Evolutionary conservation across 2,329 filamentous ascomycete species (phyloP).

Genomic region (Chaetomium globosum): DNA sequence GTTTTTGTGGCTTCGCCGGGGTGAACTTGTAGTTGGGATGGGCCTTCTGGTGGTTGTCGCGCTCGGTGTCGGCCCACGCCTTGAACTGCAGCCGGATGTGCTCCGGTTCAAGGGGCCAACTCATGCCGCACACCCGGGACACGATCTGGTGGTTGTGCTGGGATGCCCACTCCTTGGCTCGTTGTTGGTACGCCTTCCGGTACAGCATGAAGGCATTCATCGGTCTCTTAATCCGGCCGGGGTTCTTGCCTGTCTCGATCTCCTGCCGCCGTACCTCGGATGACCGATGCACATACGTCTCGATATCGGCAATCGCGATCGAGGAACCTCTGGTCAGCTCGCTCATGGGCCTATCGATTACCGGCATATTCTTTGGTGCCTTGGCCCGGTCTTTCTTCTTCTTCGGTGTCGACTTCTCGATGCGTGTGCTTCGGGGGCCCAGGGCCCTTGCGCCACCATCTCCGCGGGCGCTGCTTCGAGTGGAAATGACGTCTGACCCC

Average conservation of each 20-base stretch:
- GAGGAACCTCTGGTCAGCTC: constrained; percentile 65
- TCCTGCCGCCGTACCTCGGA: constrained; percentile 67
- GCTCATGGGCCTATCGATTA: constrained; percentile 69
- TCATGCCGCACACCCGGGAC: constrained; percentile 81
- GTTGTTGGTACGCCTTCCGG: constrained; percentile 85
- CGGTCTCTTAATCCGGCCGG: constrained; percentile 80
- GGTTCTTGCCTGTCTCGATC: constrained; percentile 66
- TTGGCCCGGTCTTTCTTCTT: constrained; percentile 49
- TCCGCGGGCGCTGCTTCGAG: constrained; percentile 43
- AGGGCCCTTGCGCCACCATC: constrained; percentile 35
- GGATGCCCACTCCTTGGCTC: constrained; percentile 77
- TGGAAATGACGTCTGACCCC: constrained; percentile 44
- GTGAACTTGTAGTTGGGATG: constrained; percentile 95
- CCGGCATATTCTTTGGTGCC: constrained; percentile 52
- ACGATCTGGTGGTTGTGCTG: constrained; percentile 94
- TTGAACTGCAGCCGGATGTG: constrained; percentile 75
- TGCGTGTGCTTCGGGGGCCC: constrained; percentile 39
- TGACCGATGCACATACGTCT: constrained; percentile 74
- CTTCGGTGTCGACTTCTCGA: constrained; percentile 44
- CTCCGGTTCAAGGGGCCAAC: constrained; percentile 81
- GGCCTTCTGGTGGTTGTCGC: constrained; percentile 79
- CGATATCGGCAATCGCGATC: constrained; percentile 75
- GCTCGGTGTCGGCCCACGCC: constrained; percentile 75
- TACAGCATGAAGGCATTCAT: constrained; percentile 99
- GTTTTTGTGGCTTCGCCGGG: constrained; percentile 68